Evolutionary conservation across 495 filamentous ascomycete genomes (phyloP), one percentile per base, ranked within the genome.

Genomic region (Neurospora cerealis): DNA sequence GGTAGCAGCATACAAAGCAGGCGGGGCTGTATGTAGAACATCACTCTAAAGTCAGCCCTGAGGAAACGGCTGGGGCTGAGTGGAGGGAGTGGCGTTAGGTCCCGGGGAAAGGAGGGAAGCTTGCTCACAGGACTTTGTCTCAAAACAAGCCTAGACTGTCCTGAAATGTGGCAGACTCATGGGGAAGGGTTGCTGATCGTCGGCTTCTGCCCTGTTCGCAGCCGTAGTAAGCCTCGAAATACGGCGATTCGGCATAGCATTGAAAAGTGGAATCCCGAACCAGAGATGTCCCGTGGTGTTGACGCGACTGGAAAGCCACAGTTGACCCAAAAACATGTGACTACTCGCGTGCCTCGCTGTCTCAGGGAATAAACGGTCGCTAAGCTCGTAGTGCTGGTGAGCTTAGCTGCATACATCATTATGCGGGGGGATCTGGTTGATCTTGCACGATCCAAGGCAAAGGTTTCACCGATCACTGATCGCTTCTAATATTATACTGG

Each of bases 401-500:
- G 37, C 66, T 34, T 19, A 73, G 36, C 38, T 38, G 71, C 72
- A 73, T 10, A 42, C 38, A 70, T 60, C 66, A 36, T 60, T 62
- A 60, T 69, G 70, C 19, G 41, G 28, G 41, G 28, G 41, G 48
- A 74, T 37, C 38, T 70, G 40, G 71, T 72, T 40, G 69, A 60
- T 38, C 32, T 32, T 60, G 39, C 38, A 70, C 76, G 76, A 77
- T 77, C 74, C 38, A 62, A 34, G 54, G 54, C 54, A 34, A 34
- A 62, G 24, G 54, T 40, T 38, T 38, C 37, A 42, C 32, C 17
- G 44, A 37, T 38, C 69, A 38, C 54, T 74, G 76, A 77, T 78
- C 76, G 76, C 48, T 71, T 71, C 54, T 42, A 42, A 70, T 62
- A 38, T 24, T 74, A 42, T 75, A 62, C 54, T 34, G 54, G 54